These are phyloP conservation scores for Penicillium odoratum DNA, from an alignment of 495 filamentous ascomycete species.

Conservation along the genomic window DNA sequence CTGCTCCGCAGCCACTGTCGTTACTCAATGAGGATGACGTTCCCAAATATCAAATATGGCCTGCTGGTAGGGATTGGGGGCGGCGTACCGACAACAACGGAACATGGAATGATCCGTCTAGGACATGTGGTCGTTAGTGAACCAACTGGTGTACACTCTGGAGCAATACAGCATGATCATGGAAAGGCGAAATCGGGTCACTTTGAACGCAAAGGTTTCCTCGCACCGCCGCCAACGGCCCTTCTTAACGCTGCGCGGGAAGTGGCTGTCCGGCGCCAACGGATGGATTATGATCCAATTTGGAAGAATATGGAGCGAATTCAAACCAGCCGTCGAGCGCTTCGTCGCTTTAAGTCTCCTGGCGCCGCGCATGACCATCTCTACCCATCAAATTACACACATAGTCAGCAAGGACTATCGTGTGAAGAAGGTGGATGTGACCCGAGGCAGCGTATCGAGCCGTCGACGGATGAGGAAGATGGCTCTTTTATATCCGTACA, in stretches of 20 bases:
- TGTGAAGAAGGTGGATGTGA: conserved; percentile 21
- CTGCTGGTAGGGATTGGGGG: background rate
- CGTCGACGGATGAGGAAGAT: conserved; percentile 13
- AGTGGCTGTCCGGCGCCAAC: background rate
- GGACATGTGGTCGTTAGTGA: background rate
- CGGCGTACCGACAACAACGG: background rate
- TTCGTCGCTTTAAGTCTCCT: background rate
- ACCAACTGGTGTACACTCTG: background rate
- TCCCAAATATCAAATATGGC: background rate
- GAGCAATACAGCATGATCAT: background rate
- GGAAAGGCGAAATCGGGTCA: background rate
- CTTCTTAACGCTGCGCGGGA: background rate
- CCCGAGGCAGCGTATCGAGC: conserved; percentile 9
- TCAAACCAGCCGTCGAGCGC: background rate
- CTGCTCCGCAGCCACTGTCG: background rate
- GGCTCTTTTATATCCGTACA: conserved; percentile 27
- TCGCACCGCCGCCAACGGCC: background rate
- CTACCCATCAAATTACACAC: conserved; percentile 24
- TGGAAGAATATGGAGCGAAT: background rate
- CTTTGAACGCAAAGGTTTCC: background rate
- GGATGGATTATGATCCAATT: background rate
- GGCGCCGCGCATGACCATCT: conserved; percentile 23
- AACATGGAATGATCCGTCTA: background rate
- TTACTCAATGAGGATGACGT: conserved; percentile 1
- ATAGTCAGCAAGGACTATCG: conserved; percentile 9